phyloP scores from a whole-genome alignment of 1,139 yeast species.

The Pichia terricola region DNA sequence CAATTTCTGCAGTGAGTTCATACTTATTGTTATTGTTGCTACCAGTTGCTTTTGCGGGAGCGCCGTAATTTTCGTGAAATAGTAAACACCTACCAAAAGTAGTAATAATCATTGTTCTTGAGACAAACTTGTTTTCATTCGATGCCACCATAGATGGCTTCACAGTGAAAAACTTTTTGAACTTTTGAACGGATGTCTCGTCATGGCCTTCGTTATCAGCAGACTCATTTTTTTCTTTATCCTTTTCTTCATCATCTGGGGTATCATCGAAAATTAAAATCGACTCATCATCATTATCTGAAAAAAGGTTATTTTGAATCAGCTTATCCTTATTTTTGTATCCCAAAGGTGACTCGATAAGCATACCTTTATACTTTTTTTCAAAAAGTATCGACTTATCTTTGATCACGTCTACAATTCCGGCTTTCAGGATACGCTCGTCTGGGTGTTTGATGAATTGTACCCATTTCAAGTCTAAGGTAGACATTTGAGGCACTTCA shows the following conservation, averaged over 20 bases:
- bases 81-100: conserved; percentile 47
- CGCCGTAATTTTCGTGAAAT: conserved; percentile 27
- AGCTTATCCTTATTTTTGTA: conserved; percentile 25
- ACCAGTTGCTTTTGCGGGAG: neutral
- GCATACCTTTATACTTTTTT: conserved; percentile 43
- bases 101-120: conserved; percentile 31
- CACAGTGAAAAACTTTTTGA: conserved; percentile 27
- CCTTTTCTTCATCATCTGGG: neutral
- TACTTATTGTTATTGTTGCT: conserved; percentile 19
- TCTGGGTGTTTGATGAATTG: conserved; percentile 47
- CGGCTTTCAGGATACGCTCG: conserved; percentile 65
- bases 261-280: conserved; percentile 18
- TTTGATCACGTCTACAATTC: conserved; percentile 33
- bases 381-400: conserved; percentile 42
- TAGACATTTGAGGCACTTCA: conserved; percentile 47
- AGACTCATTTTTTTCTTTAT: conserved; percentile 15
- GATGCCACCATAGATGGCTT: conserved; percentile 1
- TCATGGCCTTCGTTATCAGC: conserved; percentile 8
- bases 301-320: conserved; percentile 3
- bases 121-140: conserved; percentile 4
- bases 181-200: conserved; percentile 14
- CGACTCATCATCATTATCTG: conserved; percentile 11
- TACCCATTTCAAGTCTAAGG: conserved; percentile 64
- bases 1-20: conserved; percentile 40
- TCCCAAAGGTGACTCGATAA: conserved; percentile 54